Evolutionary conservation across 495 filamentous ascomycete species (phyloP).

Genomic region (Lasiosphaeris hirsuta): DNA sequence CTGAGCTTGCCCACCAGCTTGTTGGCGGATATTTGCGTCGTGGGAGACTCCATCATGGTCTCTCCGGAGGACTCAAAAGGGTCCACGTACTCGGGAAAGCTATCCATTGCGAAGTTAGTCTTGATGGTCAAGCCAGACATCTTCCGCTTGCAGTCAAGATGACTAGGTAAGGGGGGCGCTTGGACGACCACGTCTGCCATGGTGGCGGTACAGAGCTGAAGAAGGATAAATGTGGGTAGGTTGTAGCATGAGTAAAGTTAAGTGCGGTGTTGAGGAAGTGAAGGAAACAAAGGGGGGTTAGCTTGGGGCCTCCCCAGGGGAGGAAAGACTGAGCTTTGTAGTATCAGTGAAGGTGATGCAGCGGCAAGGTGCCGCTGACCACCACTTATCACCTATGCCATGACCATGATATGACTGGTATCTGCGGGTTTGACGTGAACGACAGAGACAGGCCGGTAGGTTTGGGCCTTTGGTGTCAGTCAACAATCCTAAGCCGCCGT

Average conservation of each 20-base stretch:
- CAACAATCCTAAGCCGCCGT: slow-evolving; percentile 14
- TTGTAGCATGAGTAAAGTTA: too few species aligned
- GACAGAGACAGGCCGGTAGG: slow-evolving; percentile 13
- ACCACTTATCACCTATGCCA: slow-evolving; percentile 12
- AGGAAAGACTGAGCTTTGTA: not conserved
- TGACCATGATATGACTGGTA: slow-evolving; percentile 16
- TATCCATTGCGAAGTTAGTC: slow-evolving; percentile 42
- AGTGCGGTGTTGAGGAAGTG: too few species aligned
- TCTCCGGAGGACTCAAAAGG: slow-evolving; percentile 36
- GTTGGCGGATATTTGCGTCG: slow-evolving; percentile 27
- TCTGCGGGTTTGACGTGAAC: slow-evolving; percentile 15
- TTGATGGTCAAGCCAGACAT: slow-evolving; percentile 38
- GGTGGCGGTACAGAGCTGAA: slow-evolving; percentile 1
- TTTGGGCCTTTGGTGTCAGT: slow-evolving; percentile 18
- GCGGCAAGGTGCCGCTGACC: not conserved
- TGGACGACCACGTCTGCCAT: slow-evolving; percentile 26
- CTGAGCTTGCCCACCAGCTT: slow-evolving; percentile 32
- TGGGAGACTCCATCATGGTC: slow-evolving; percentile 30
- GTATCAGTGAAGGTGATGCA: slow-evolving; percentile 6
- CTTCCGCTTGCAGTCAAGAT: slow-evolving; percentile 23
- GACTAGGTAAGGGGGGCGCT: slow-evolving; percentile 9
- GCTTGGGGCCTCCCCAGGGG: too few species aligned
- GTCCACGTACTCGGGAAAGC: slow-evolving; percentile 40
- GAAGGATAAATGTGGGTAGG: not conserved
- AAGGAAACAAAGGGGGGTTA: too few species aligned